These are phyloP conservation scores for Apiospora hydei DNA, from an alignment of 2,329 filamentous ascomycete species.

Conservation along the genomic window DNA sequence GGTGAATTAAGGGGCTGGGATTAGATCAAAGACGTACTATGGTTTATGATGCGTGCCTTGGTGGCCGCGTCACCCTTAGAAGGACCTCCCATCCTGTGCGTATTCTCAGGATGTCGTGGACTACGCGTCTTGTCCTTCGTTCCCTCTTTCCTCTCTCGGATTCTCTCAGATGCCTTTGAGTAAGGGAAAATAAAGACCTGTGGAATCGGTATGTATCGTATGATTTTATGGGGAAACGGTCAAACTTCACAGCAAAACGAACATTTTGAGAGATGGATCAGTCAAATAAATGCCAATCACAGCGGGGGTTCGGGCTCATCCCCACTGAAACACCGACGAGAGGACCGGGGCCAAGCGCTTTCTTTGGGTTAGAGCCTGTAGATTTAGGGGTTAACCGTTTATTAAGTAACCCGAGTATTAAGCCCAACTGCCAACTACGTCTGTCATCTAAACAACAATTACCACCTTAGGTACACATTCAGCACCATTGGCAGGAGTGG, in stretches of 20 bases:
- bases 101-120: background rate
- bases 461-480: background rate
- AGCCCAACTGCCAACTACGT: background rate
- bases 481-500: too few species aligned
- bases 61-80: slow-evolving; percentile 33
- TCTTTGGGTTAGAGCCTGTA: background rate
- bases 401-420: background rate
- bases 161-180: background rate
- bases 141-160: background rate
- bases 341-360: background rate
- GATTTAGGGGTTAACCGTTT: background rate
- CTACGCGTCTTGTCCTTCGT: background rate
- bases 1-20: background rate
- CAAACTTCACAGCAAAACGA: background rate
- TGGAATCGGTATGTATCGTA: background rate
- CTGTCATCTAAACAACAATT: background rate
- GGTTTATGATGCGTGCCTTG: slow-evolving; percentile 72
- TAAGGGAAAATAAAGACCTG: background rate
- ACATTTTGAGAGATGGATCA: background rate
- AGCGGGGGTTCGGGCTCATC: background rate
- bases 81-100: slow-evolving; percentile 4
- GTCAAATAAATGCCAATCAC: background rate
- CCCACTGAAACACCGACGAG: slow-evolving; percentile 8
- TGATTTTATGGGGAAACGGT: background rate
- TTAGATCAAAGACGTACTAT: slow-evolving; percentile 54